A percentile compares a stretch with the other conserved stretches of the same genome.
These are phyloP conservation scores for Solanum paucissectum DNA, from an alignment of 257 asterid species.

Conservation along the genomic window DNA sequence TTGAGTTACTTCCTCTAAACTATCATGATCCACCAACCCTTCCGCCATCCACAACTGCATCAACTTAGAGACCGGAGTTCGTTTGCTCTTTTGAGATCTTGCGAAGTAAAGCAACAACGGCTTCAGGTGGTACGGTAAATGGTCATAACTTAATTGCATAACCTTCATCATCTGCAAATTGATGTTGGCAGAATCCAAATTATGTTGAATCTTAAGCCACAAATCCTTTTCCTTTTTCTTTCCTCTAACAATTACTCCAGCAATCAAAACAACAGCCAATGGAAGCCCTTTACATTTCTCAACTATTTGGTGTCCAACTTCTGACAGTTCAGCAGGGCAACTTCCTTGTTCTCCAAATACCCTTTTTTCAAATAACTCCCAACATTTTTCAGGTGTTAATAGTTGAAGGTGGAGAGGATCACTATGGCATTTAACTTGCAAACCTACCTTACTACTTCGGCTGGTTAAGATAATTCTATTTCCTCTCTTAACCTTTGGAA, in stretches of 20 bases:
- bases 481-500: not conserved
- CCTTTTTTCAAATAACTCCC: not conserved
- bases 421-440: not conserved
- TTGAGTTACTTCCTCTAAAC: not conserved
- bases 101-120: slow-evolving; percentile 26
- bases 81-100: not conserved
- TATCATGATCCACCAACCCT: slow-evolving; percentile 12
- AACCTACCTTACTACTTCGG: not conserved
- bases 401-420: not conserved
- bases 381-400: not conserved
- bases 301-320: not conserved
- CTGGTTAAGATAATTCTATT: not conserved
- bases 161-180: not conserved
- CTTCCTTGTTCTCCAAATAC: not conserved
- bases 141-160: slow-evolving; percentile 15
- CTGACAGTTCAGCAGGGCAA: not conserved
- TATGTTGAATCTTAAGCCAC: not conserved
- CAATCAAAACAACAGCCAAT: not conserved
- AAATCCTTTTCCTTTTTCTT: not conserved
- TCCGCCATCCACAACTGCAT: slow-evolving; percentile 15
- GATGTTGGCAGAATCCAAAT: not conserved
- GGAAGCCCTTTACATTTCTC: slow-evolving; percentile 13
- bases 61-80: slow-evolving; percentile 7
- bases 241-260: not conserved
- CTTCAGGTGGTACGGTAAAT: slow-evolving; percentile 17